These are phyloP conservation scores for Oryza officinalis DNA, from an alignment of 176 grass and related monocot genomes.

Conservation along the genomic window DNA sequence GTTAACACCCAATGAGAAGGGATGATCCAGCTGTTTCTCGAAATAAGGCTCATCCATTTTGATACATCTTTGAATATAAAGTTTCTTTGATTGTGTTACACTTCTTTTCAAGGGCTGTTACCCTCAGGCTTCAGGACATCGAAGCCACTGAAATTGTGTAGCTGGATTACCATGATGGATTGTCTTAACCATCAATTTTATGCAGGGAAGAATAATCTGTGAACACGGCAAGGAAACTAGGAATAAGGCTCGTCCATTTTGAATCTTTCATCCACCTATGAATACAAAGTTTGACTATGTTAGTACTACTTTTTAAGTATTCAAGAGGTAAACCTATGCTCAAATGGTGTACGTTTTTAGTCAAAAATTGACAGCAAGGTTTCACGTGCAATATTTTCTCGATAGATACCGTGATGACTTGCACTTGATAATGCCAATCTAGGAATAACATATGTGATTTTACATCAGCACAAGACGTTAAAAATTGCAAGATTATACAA, in stretches of 20 bases:
- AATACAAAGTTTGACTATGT: background rate
- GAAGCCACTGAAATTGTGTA: too few relatives aligned
- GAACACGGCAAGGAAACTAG: background rate
- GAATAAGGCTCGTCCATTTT: background rate
- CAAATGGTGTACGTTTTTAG: too few relatives aligned
- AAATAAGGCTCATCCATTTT: background rate
- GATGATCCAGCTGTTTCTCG: background rate
- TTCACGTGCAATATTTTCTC: background rate
- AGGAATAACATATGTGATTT: background rate
- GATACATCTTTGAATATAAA: background rate
- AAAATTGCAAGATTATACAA: constrained; percentile 21
- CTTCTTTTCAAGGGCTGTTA: background rate
- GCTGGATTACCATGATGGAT: too few relatives aligned
- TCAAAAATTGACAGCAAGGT: too few relatives aligned
- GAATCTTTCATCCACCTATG: background rate
- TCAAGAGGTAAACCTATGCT: background rate
- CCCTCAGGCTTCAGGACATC: too few relatives aligned
- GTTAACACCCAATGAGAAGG: background rate
- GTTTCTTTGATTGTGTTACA: background rate
- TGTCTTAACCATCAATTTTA: too few relatives aligned
- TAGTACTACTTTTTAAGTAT: background rate
- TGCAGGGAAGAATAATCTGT: too few relatives aligned
- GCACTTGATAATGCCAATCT: background rate
- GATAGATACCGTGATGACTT: background rate
- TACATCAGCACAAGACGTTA: background rate